Conservation (phyloP, 1,284 basidiomycete genomes). For the Heterobasidion parviporum region DNA sequence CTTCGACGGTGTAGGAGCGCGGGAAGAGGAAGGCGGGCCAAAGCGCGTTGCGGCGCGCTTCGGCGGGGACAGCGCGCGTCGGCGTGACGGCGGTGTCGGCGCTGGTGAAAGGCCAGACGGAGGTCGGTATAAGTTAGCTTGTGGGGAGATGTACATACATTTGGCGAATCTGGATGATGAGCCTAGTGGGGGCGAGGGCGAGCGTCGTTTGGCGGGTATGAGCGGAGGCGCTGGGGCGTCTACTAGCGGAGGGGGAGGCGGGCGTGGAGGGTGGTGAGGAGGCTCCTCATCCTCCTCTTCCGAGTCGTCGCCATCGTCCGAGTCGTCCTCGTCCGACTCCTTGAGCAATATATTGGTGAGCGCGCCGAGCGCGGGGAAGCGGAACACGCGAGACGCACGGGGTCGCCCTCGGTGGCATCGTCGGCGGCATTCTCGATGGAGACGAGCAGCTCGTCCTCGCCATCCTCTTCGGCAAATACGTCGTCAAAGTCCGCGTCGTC, state of each 20-base stretch:
- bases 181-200: not conserved
- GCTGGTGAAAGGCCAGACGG: not conserved
- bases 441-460: constrained; percentile 47
- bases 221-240: not conserved
- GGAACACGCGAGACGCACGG: constrained; percentile 10
- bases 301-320: constrained; percentile 45
- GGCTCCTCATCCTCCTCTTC: constrained; percentile 30
- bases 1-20: constrained; percentile 79
- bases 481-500: constrained; percentile 42
- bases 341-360: constrained; percentile 37
- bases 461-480: constrained; percentile 38
- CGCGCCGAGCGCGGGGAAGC: not conserved
- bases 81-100: constrained; percentile 20
- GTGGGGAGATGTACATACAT: not conserved
- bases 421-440: constrained; percentile 52
- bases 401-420: constrained; percentile 27
- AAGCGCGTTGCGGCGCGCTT: constrained; percentile 31
- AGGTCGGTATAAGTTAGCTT: not conserved
- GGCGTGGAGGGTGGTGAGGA: constrained; percentile 5
- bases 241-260: constrained; percentile 1
- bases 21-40: constrained; percentile 25
- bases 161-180: not conserved
- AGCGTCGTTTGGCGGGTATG: constrained; percentile 5
- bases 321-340: constrained; percentile 51
- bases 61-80: constrained; percentile 55